A percentile compares a stretch with the other conserved stretches of the same genome.
phyloP scores from a whole-genome alignment of 768 basidiomycete species.

The Saitozyma sp. region DNA sequence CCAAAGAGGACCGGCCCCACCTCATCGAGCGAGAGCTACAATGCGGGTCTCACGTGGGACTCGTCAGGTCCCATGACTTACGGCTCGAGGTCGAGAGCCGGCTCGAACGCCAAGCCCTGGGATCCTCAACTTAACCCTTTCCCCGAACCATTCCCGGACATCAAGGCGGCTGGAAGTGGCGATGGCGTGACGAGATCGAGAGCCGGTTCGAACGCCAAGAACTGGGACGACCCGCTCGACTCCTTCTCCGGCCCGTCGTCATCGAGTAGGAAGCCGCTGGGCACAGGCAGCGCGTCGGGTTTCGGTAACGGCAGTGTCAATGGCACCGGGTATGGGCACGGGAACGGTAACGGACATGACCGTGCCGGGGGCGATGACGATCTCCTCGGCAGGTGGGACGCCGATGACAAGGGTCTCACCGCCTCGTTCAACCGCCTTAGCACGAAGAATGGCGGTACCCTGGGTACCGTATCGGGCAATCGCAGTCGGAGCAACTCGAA shows the following conservation, averaged over 20 bases:
- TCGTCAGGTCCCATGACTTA: slow-evolving; percentile 30
- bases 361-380: slow-evolving; percentile 8
- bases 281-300: too few species aligned
- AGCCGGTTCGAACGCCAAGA: background rate
- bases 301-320: background rate
- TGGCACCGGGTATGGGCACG: background rate
- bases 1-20: slow-evolving; percentile 9
- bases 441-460: background rate
- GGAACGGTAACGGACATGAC: background rate
- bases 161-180: too few species aligned
- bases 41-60: slow-evolving; percentile 41
- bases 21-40: slow-evolving; percentile 32
- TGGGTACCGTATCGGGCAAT: background rate
- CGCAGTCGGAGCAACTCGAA: slow-evolving; percentile 27
- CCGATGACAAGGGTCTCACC: slow-evolving; percentile 26
- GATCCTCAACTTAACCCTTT: too few species aligned
- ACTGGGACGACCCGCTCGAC: background rate
- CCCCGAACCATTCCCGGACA: too few species aligned
- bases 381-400: slow-evolving; percentile 30
- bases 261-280: background rate
- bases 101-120: slow-evolving; percentile 14
- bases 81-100: slow-evolving; percentile 19
- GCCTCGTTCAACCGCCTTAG: slow-evolving; percentile 21
- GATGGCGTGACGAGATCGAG: too few species aligned
- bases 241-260: background rate